Evolutionary conservation across 228 moss, liverwort and hornwort genomes (phyloP).

Genomic region (Sphagnum fallax): DNA sequence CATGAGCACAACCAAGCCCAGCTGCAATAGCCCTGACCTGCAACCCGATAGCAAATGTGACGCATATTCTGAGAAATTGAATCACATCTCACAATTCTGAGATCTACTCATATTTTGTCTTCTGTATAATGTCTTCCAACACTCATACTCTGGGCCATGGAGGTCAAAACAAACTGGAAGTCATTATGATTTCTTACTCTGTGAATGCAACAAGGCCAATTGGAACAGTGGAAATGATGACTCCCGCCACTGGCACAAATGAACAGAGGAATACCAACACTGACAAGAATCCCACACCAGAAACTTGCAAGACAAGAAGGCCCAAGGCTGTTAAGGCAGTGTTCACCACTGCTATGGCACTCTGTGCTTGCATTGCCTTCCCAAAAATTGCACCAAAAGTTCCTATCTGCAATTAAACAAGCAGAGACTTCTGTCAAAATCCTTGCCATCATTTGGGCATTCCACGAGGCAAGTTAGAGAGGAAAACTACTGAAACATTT

Average conservation of each 20-base stretch:
- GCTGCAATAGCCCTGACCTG: slow-evolving; percentile 44
- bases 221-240: slow-evolving; percentile 58
- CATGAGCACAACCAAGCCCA: slow-evolving; percentile 44
- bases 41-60: not conserved
- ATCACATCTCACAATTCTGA: no score
- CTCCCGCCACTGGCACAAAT: slow-evolving; percentile 53
- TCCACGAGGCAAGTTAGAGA: no score
- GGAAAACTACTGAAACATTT: no score
- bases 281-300: slow-evolving; percentile 47
- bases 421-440: no score
- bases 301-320: slow-evolving; percentile 32
- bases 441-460: no score
- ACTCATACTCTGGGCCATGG: no score
- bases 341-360: slow-evolving; percentile 53
- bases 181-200: slow-evolving; percentile 21
- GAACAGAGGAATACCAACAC: slow-evolving; percentile 50
- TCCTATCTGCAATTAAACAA: slow-evolving; percentile 17
- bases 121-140: no score
- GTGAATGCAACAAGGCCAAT: slow-evolving; percentile 52
- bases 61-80: no score
- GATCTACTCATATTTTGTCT: no score
- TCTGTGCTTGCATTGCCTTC: slow-evolving; percentile 55
- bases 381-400: slow-evolving; percentile 50
- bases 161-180: no score
- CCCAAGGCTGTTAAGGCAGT: slow-evolving; percentile 51